Percentiles rank a stretch among this genome's conserved stretches.
Evolutionary conservation across 2,329 filamentous ascomycete genomes (phyloP).

Genomic region (Tympanopsis confertula): DNA sequence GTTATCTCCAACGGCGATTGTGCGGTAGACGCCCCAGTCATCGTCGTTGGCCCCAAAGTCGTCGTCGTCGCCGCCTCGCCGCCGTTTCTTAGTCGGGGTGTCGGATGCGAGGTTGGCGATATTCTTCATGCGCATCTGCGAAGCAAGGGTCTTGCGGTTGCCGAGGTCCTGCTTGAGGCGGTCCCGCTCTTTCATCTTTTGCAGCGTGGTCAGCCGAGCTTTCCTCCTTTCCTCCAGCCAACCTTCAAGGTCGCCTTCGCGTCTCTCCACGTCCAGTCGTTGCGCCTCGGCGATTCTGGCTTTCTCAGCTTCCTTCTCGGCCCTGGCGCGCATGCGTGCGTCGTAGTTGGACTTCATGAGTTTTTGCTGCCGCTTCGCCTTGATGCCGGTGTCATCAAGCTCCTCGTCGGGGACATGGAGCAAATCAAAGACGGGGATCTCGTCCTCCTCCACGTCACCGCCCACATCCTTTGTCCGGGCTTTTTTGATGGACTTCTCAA

Average conservation of each 20-base stretch:
- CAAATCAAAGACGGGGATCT: conserved; percentile 75
- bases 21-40: conserved; percentile 94
- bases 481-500: conserved; percentile 81
- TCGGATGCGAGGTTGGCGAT: conserved; percentile 93
- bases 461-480: conserved; percentile 90
- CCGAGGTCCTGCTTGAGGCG: conserved; percentile 86
- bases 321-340: conserved; percentile 83
- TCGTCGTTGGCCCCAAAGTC: conserved; percentile 95
- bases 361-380: conserved; percentile 84
- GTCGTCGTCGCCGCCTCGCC: conserved; percentile 83
- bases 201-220: conserved; percentile 57
- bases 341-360: conserved; percentile 92
- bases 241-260: conserved; percentile 70
- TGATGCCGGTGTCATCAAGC: conserved; percentile 79
- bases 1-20: conserved; percentile 71
- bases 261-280: conserved; percentile 68
- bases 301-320: conserved; percentile 88
- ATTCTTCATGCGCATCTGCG: conserved; percentile 95
- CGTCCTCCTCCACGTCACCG: conserved; percentile 62
- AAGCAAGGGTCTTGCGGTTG: conserved; percentile 90
- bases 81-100: conserved; percentile 69
- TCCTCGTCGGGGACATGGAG: conserved; percentile 84
- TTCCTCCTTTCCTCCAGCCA: conserved; percentile 78
- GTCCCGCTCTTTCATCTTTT: conserved; percentile 87
- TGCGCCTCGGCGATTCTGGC: conserved; percentile 74